Conservation (phyloP, 768 basidiomycete genomes). For the Flagelloscypha sp. region DNA sequence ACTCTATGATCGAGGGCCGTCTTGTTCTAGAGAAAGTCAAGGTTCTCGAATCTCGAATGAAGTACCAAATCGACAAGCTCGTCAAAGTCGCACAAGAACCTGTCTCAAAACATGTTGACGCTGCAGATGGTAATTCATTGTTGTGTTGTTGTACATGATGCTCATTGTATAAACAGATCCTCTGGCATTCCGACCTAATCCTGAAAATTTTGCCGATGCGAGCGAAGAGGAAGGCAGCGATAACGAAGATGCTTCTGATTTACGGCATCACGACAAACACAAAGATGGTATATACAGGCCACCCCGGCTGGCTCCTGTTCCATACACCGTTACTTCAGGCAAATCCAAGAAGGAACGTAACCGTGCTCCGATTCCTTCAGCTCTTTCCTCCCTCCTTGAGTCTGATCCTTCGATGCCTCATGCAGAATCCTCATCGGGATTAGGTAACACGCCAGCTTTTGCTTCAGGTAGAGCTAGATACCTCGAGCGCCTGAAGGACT, state of each 20-base stretch:
- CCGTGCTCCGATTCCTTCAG: constrained; percentile 54
- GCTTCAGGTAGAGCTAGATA: constrained; percentile 67
- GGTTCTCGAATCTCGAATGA: constrained; percentile 77
- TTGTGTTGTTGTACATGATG: constrained; percentile 2
- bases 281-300: constrained; percentile 67
- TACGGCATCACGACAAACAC: constrained; percentile 10
- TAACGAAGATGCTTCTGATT: constrained; percentile 7
- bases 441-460: constrained; percentile 53
- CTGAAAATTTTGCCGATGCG: constrained; percentile 51
- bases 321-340: constrained; percentile 57
- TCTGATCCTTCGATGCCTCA: constrained; percentile 52
- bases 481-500: constrained; percentile 72
- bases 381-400: constrained; percentile 46
- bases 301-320: constrained; percentile 82
- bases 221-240: constrained; percentile 10
- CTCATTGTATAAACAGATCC: constrained; percentile 50
- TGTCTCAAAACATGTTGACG: constrained; percentile 27
- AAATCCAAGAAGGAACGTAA: constrained; percentile 41
- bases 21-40: constrained; percentile 85
- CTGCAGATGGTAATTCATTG: constrained; percentile 46
- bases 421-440: constrained; percentile 62
- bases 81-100: constrained; percentile 66
- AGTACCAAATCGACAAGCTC: constrained; percentile 94
- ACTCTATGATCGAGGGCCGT: constrained; percentile 70
- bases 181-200: constrained; percentile 87